phyloP scores from a whole-genome alignment of 768 basidiomycete genomes.

The Antrodiella citrinella region DNA sequence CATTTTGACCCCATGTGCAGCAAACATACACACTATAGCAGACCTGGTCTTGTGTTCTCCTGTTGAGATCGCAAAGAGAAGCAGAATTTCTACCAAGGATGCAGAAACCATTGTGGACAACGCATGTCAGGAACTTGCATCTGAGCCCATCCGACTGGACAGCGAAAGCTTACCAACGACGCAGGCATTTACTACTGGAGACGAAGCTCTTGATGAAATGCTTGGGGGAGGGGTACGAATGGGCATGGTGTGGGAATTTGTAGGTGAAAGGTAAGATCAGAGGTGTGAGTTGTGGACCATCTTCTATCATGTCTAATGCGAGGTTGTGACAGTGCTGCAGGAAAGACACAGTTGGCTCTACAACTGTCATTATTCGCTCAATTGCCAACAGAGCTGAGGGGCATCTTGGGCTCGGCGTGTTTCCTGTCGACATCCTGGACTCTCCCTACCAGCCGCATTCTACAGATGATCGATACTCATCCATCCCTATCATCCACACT shows the following conservation, averaged over 20 bases:
- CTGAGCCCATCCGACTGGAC: conserved; percentile 33
- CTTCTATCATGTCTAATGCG: not conserved
- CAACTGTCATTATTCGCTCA: conserved; percentile 79
- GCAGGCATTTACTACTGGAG: conserved; percentile 66
- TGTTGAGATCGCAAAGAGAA: conserved; percentile 47
- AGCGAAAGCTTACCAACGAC: conserved; percentile 29
- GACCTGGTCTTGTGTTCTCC: conserved; percentile 44
- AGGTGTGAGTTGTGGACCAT: not conserved
- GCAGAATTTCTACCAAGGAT: conserved; percentile 42
- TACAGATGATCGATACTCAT: conserved; percentile 53
- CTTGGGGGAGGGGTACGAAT: conserved; percentile 76
- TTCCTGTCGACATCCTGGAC: conserved; percentile 69
- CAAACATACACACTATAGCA: too few relatives aligned
- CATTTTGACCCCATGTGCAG: too few relatives aligned
- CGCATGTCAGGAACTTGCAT: conserved; percentile 37
- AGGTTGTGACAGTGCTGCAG: conserved; percentile 65
- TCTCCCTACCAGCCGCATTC: conserved; percentile 59
- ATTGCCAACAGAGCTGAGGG: conserved; percentile 47
- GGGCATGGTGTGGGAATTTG: conserved; percentile 81
- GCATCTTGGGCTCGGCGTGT: conserved; percentile 59
- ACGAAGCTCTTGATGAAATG: conserved; percentile 52
- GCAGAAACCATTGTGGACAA: conserved; percentile 41
- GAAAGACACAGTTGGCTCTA: conserved; percentile 89
- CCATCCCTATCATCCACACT: conserved; percentile 34
- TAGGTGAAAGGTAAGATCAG: conserved; percentile 82